phyloP scores from a whole-genome alignment of 2,329 filamentous ascomycete species.

The Hymenoscyphus linearis region DNA sequence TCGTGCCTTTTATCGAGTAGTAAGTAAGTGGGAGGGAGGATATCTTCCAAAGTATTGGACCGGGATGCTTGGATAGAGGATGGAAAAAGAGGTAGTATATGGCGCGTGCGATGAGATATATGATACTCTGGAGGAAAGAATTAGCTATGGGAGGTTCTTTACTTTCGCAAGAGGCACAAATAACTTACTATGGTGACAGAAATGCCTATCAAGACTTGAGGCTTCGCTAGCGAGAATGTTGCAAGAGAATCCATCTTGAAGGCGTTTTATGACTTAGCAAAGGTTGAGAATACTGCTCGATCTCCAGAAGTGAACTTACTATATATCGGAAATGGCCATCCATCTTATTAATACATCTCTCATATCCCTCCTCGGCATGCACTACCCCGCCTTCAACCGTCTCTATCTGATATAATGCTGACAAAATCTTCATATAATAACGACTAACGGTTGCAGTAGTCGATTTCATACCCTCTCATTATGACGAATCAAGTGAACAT shows the following conservation, averaged over 20 bases:
- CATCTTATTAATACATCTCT: not conserved
- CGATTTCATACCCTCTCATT: not conserved
- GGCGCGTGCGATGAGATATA: not conserved
- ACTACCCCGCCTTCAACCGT: not conserved
- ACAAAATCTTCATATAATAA: not conserved
- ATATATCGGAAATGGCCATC: not conserved
- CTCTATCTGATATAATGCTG: not conserved
- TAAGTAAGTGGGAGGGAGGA: conserved; percentile 7
- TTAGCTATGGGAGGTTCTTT: not conserved
- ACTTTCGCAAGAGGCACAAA: not conserved
- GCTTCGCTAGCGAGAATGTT: not conserved
- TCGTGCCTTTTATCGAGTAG: conserved; percentile 4
- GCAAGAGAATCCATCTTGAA: not conserved
- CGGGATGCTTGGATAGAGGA: conserved; percentile 31
- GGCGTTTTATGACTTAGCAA: not conserved
- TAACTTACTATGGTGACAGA: not conserved
- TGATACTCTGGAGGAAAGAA: not conserved
- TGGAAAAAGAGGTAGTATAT: conserved; percentile 23
- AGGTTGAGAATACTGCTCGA: not conserved
- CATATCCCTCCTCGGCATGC: not conserved
- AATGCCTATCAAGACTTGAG: not conserved
- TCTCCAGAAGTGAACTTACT: not conserved
- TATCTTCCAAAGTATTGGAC: conserved; percentile 23
- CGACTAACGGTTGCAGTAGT: not conserved
- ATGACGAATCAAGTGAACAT: not conserved